Conservation (phyloP, 805 yeast species). For the Candida maris region DNA sequence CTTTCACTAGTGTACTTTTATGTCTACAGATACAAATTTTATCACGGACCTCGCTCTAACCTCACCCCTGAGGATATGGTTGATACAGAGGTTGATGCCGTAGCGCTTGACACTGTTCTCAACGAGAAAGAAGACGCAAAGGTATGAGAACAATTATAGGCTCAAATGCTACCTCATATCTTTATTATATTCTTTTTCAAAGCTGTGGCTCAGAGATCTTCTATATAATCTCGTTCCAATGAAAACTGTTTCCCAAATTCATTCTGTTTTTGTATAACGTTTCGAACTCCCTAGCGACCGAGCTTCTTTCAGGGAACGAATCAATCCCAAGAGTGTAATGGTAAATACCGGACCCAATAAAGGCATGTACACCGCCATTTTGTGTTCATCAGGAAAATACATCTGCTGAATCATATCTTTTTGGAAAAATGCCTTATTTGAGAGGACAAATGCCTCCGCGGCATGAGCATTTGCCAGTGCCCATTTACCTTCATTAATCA, state of each 20-base stretch:
- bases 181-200: no score
- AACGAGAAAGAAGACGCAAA: neutral
- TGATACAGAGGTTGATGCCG: slow-evolving; percentile 4
- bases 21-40: slow-evolving; percentile 47
- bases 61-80: slow-evolving; percentile 5
- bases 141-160: no score
- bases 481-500: slow-evolving; percentile 33
- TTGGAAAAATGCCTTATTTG: slow-evolving; percentile 83
- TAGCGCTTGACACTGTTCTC: neutral
- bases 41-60: slow-evolving; percentile 46
- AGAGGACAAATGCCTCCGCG: slow-evolving; percentile 53
- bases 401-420: slow-evolving; percentile 94
- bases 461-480: slow-evolving; percentile 37
- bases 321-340: slow-evolving; percentile 51
- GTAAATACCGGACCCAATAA: slow-evolving; percentile 80
- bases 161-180: no score
- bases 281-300: no score
- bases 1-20: slow-evolving; percentile 47
- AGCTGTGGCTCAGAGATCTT: no score
- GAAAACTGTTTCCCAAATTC: no score
- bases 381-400: slow-evolving; percentile 93
- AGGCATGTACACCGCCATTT: slow-evolving; percentile 90
- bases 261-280: no score
- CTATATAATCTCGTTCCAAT: no score
- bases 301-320: slow-evolving; percentile 34